Percentiles rank a stretch among this genome's conserved stretches.
phyloP scores from a whole-genome alignment of 164 flowering plant genomes.

The Sextonia rubra region DNA sequence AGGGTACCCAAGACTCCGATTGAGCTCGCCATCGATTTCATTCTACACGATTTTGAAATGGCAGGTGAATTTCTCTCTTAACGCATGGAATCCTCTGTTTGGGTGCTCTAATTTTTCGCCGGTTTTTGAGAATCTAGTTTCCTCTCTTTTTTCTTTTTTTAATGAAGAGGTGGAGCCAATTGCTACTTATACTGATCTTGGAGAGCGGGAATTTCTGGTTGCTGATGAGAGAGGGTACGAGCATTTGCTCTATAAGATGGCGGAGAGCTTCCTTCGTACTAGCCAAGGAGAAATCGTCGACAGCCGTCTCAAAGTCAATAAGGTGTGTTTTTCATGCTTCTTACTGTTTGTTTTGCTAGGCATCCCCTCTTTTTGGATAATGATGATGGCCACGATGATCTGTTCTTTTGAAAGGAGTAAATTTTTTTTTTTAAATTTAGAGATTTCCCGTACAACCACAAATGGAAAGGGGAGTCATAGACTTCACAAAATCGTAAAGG shows the following conservation, averaged over 20 bases:
- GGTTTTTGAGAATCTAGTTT: neutral
- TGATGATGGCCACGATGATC: too few species aligned
- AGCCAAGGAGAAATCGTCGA: conserved; percentile 63
- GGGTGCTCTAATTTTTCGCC: neutral
- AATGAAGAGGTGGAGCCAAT: conserved; percentile 88
- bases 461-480: too few species aligned
- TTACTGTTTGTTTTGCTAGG: neutral
- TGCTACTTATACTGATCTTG: conserved; percentile 72
- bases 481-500: too few species aligned
- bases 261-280: conserved; percentile 58
- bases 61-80: conserved; percentile 47
- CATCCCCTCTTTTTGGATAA: too few species aligned
- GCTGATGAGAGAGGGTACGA: conserved; percentile 92
- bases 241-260: conserved; percentile 64
- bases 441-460: too few species aligned
- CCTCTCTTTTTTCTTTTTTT: neutral
- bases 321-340: conserved; percentile 33
- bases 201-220: conserved; percentile 74
- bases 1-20: conserved; percentile 77
- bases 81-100: neutral
- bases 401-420: too few species aligned
- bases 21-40: conserved; percentile 92
- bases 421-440: too few species aligned
- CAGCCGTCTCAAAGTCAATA: conserved; percentile 68
- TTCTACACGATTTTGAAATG: conserved; percentile 96